Percentiles rank a stretch among this genome's conserved stretches.
phyloP scores from a whole-genome alignment of 2,329 filamentous ascomycete genomes.

The Fusarium sacchari region DNA sequence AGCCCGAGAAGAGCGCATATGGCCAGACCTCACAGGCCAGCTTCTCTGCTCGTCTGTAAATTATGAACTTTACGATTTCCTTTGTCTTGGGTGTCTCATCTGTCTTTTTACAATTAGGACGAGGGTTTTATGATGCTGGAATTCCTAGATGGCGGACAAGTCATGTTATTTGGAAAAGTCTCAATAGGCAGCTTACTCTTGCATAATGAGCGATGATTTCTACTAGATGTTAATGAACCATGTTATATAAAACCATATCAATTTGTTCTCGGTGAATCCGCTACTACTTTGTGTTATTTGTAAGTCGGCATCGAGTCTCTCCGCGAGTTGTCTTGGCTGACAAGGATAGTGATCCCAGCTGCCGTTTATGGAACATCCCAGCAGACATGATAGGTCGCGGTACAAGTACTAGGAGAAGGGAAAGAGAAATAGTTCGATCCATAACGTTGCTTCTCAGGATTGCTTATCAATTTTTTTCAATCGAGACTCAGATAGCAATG shows the following conservation, averaged over 20 bases:
- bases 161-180: neutral
- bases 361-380: neutral
- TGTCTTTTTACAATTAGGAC: neutral
- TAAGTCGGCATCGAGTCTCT: neutral
- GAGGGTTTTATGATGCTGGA: neutral
- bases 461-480: neutral
- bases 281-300: neutral
- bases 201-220: constrained; percentile 25
- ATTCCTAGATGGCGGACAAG: neutral
- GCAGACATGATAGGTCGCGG: neutral
- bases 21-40: constrained; percentile 3
- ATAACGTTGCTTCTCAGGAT: neutral
- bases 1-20: constrained; percentile 31
- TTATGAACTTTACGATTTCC: constrained; percentile 9
- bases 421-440: neutral
- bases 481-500: too few relatives aligned
- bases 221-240: constrained; percentile 23
- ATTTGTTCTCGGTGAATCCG: neutral
- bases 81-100: neutral
- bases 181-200: constrained; percentile 19
- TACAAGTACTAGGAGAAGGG: neutral
- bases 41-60: constrained; percentile 28
- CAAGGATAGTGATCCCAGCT: neutral
- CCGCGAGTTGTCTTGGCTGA: neutral
- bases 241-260: neutral